phyloP scores from a whole-genome alignment of 176 grass and related monocot genomes.

The Calamus simplicifolius region DNA sequence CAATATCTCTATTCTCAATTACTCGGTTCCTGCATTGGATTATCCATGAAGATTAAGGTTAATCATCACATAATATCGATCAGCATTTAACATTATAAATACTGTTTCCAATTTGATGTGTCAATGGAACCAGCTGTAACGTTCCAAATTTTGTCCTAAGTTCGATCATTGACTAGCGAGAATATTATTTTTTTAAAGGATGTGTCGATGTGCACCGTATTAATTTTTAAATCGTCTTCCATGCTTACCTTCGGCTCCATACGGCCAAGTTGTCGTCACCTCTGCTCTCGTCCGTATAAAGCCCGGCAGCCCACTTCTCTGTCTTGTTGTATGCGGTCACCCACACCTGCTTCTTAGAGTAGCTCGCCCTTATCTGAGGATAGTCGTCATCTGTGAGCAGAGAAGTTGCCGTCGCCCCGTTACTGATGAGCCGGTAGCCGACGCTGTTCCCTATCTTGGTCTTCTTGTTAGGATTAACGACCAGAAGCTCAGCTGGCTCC shows the following conservation, averaged over 20 bases:
- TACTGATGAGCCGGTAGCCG: constrained; percentile 42
- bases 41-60: not conserved
- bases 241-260: constrained; percentile 41
- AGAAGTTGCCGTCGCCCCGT: constrained; percentile 40
- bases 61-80: too few species aligned
- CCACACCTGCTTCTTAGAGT: constrained; percentile 65
- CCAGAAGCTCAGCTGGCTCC: constrained; percentile 36
- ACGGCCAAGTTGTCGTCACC: constrained; percentile 48
- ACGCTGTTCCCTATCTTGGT: constrained; percentile 51
- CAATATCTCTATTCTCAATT: constrained; percentile 54
- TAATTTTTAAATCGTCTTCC: too few species aligned
- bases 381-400: constrained; percentile 58
- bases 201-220: too few species aligned
- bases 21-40: constrained; percentile 25
- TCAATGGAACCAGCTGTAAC: too few species aligned
- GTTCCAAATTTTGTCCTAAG: too few species aligned
- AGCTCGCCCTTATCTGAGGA: constrained; percentile 56
- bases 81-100: too few species aligned
- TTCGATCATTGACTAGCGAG: too few species aligned
- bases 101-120: too few species aligned
- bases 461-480: constrained; percentile 57
- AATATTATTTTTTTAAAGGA: too few species aligned
- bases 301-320: constrained; percentile 75
- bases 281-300: constrained; percentile 65
- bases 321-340: constrained; percentile 58